Conservation (phyloP, 1,284 basidiomycete genomes). For the Spongiforma sp. region DNA sequence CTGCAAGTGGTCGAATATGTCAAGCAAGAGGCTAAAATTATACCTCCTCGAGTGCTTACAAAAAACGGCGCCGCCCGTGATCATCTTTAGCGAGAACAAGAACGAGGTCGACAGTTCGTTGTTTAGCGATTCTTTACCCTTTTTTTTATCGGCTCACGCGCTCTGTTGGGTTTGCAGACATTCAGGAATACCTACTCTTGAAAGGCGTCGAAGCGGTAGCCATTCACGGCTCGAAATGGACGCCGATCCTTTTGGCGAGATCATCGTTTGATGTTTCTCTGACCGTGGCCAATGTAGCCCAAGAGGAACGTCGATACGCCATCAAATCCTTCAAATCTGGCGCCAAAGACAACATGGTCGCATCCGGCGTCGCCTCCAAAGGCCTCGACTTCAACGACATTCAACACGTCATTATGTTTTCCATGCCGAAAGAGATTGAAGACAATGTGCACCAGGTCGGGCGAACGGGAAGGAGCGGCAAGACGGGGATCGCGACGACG, state of each 20-base stretch:
- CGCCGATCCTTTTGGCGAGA: too few relatives aligned
- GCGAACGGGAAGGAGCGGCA: slow-evolving; percentile 99
- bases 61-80: too few relatives aligned
- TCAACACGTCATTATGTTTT: slow-evolving; percentile 98
- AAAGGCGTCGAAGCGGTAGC: too few relatives aligned
- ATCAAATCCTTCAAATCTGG: slow-evolving; percentile 96
- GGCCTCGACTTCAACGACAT: slow-evolving; percentile 99
- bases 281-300: too few relatives aligned
- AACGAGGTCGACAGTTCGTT: slow-evolving; percentile 99
- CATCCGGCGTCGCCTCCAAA: slow-evolving; percentile 98
- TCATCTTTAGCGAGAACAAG: slow-evolving; percentile 99
- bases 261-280: too few relatives aligned
- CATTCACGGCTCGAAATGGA: too few relatives aligned
- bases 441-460: slow-evolving; percentile 99
- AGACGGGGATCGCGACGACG: slow-evolving; percentile 94
- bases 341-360: slow-evolving; percentile 95
- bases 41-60: too few relatives aligned
- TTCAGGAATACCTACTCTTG: too few relatives aligned
- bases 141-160: too few relatives aligned
- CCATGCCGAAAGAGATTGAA: slow-evolving; percentile 98
- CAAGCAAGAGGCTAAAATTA: slow-evolving; percentile 97
- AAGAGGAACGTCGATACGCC: slow-evolving; percentile 97
- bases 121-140: slow-evolving; percentile 98
- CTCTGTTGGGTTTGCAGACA: too few relatives aligned
- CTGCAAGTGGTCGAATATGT: slow-evolving; percentile 99